Conservation (phyloP, 805 yeast genomes). For the Huiozyma sinensis region DNA sequence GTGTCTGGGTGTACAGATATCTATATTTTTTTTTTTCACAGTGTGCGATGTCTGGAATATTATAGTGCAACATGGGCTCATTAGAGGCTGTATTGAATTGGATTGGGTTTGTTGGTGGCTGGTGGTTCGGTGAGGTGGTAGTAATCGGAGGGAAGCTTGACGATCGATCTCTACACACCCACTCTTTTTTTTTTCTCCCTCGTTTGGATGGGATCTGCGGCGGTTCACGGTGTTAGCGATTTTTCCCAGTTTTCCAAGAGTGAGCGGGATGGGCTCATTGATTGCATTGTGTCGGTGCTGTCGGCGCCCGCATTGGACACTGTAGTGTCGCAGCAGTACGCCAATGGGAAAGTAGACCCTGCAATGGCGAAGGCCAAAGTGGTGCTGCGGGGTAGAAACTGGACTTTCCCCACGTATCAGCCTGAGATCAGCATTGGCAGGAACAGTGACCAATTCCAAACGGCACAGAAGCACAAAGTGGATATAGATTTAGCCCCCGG, state of each 20-base stretch:
- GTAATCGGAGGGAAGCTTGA: too few species aligned
- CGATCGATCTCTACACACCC: too few species aligned
- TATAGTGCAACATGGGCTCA: neutral
- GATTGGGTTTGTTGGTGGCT: too few species aligned
- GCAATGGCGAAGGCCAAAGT: slow-evolving; percentile 64
- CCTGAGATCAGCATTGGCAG: slow-evolving; percentile 73
- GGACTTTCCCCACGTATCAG: slow-evolving; percentile 88
- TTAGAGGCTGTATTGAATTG: neutral
- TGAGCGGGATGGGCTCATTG: slow-evolving; percentile 42
- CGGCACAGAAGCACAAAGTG: neutral
- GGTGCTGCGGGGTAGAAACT: slow-evolving; percentile 67
- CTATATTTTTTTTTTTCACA: too few species aligned
- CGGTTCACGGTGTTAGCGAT: neutral
- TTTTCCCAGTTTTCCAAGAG: slow-evolving; percentile 8
- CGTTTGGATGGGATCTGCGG: too few species aligned
- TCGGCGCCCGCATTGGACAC: slow-evolving; percentile 66
- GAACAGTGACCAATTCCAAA: slow-evolving; percentile 37
- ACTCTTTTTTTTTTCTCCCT: too few species aligned
- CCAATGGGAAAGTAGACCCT: slow-evolving; percentile 36
- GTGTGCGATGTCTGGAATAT: neutral
- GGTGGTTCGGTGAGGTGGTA: too few species aligned
- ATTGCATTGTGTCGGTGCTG: slow-evolving; percentile 62
- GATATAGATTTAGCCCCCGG: slow-evolving; percentile 88
- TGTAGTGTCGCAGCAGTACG: slow-evolving; percentile 57
- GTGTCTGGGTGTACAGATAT: too few species aligned